Conservation (phyloP, 208 protist genomes). For the Plasmodiophora brassicae region DNA sequence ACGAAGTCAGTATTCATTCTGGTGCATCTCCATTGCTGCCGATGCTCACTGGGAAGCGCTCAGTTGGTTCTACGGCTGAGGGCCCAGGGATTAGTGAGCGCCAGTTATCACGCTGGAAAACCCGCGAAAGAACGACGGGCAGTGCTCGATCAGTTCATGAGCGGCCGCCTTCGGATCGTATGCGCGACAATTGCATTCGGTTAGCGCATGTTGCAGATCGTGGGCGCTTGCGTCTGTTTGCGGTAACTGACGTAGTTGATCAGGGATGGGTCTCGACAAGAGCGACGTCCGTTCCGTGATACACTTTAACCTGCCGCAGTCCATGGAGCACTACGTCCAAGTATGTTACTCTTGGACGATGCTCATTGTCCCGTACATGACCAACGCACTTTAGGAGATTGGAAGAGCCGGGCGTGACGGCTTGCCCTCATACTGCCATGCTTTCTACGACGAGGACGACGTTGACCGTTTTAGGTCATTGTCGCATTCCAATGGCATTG, state of each 20-base stretch:
- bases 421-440: background rate
- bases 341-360: no score
- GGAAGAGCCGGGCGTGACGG: constrained; percentile 2
- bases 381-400: background rate
- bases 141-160: constrained; percentile 51
- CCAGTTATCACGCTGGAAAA: constrained; percentile 51
- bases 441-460: constrained; percentile 30
- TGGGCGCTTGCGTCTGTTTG: background rate
- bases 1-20: background rate
- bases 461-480: background rate
- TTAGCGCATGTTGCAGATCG: no score
- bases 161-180: background rate
- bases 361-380: no score
- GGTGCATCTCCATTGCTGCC: background rate
- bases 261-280: constrained; percentile 28
- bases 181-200: constrained; percentile 24
- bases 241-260: background rate
- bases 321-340: constrained; percentile 23
- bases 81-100: background rate
- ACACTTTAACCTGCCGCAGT: background rate
- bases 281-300: constrained; percentile 28
- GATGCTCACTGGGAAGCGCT: no score
- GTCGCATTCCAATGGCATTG: background rate
- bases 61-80: constrained; percentile 10
- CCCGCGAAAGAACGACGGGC: constrained; percentile 16